Base-by-base conservation (phyloP, 202 grass and related monocot genomes). In the Brachypodium distachyon region DNA sequence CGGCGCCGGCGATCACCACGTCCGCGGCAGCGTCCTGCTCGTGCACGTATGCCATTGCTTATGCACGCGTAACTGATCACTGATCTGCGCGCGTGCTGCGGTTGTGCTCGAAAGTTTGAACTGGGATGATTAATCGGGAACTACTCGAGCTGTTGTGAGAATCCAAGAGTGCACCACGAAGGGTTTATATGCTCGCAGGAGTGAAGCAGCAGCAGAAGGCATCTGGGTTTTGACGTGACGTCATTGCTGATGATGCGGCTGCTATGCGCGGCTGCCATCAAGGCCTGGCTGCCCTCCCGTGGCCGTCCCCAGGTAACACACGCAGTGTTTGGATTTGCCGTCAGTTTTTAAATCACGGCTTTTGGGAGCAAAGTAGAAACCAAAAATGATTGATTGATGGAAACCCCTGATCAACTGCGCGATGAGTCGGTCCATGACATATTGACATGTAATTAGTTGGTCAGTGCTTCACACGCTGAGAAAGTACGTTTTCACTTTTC, bases 1-100 rank as follows among this genome's bases (percentile, higher is more conserved):
- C 81, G 23, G 76, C 86, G 52, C 86, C 86, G 61, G 83, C 86
- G 5, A 89, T 81, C 7, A 89, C 81, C 8, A 89, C 77, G 38
- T 77, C 76, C 17, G 70, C 42, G 50, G 59, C 31, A 4, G 27
- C 47, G 38, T 77, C 71, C 41, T 46, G 23, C 64, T 46, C 25
- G 18, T 68, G 64, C 21, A 31, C 25, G 3, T 12, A 39, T 13
- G 64, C 41, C 40, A 68, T 67, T 44, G 7, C 63, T 67, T 4
- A 18, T 12, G 63, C 18, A 5, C 12, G n/a, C 22, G 27, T 26
- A 3, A 27, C 3, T 5, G 63, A 44, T 17, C 39, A 23, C 36
- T 33, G 33, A 0, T 28, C 5, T 32, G 14, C n/a, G 56, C 14
- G 14, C 17, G 14, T 67, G 22, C n/a, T 17, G 63, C 13, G 19